These are phyloP conservation scores for Arachnopeziza araneosa DNA, from an alignment of 2,329 filamentous ascomycete species.

Conservation along the genomic window DNA sequence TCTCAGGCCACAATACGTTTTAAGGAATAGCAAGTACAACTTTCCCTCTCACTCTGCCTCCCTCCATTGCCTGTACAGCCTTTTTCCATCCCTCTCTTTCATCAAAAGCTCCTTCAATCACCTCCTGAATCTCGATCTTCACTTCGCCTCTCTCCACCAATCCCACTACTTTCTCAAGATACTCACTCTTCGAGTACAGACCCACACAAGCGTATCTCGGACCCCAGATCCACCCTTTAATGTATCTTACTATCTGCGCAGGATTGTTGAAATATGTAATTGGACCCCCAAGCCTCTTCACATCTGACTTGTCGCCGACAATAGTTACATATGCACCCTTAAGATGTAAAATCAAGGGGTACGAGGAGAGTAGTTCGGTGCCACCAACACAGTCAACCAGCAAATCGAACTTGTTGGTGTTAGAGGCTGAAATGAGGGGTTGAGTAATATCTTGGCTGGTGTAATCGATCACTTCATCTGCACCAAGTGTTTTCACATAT, in stretches of 20 bases:
- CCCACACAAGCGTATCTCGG: conserved; percentile 26
- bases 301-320: conserved; percentile 26
- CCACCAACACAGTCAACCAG: conserved; percentile 34
- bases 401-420: conserved; percentile 16
- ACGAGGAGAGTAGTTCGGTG: conserved; percentile 20
- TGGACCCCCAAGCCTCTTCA: conserved; percentile 22
- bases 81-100: conserved; percentile 20
- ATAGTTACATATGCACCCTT: conserved; percentile 28
- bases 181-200: conserved; percentile 10
- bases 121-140: conserved; percentile 17
- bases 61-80: conserved; percentile 18
- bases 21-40: conserved; percentile 19
- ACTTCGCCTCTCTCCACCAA: conserved; percentile 20
- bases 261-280: conserved; percentile 26
- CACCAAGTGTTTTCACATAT: conserved; percentile 23
- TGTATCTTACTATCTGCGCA: conserved; percentile 20
- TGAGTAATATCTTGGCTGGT: conserved; percentile 17
- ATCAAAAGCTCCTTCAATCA: conserved; percentile 20
- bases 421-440: conserved; percentile 9
- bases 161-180: conserved; percentile 15
- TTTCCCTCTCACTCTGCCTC: conserved; percentile 18
- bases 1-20: not conserved
- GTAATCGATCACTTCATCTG: conserved; percentile 28
- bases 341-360: conserved; percentile 21
- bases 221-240: conserved; percentile 27